These are phyloP conservation scores for Chaetothyriales sp. DNA, from an alignment of 2,329 filamentous ascomycete species.

Conservation along the genomic window DNA sequence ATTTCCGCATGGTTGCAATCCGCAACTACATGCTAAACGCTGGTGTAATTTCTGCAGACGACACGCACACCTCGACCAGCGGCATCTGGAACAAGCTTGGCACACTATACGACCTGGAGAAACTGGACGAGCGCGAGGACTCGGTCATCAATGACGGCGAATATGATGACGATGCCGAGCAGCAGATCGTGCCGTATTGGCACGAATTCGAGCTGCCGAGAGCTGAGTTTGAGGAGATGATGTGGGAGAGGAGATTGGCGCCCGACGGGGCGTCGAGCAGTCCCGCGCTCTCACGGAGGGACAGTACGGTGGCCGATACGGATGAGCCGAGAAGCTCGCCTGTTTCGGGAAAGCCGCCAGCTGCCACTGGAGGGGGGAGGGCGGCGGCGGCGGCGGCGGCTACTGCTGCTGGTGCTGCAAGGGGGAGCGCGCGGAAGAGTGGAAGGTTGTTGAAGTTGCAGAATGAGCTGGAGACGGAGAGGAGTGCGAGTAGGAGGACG, in stretches of 20 bases:
- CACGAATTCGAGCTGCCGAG: conserved; percentile 52
- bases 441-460: conserved; percentile 27
- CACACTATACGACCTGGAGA: conserved; percentile 70
- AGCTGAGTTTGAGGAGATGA: conserved; percentile 34
- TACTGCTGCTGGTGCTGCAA: conserved; percentile 16
- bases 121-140: conserved; percentile 70
- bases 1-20: conserved; percentile 82
- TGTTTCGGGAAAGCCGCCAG: not conserved
- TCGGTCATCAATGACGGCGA: conserved; percentile 42
- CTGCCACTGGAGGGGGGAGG: conserved; percentile 17
- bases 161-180: conserved; percentile 30
- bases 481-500: conserved; percentile 13
- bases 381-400: conserved; percentile 4
- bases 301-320: conserved; percentile 35
- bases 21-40: conserved; percentile 67
- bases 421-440: conserved; percentile 1
- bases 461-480: conserved; percentile 25
- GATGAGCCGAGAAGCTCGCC: conserved; percentile 27
- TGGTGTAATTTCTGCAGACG: conserved; percentile 56
- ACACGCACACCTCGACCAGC: conserved; percentile 54
- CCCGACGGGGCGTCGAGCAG: conserved; percentile 13
- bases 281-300: conserved; percentile 23
- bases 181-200: conserved; percentile 31
- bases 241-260: conserved; percentile 35
- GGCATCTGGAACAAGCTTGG: conserved; percentile 83